These are phyloP conservation scores for Rhizophora mangle DNA, from an alignment of 345 rosid species.

Conservation along the genomic window DNA sequence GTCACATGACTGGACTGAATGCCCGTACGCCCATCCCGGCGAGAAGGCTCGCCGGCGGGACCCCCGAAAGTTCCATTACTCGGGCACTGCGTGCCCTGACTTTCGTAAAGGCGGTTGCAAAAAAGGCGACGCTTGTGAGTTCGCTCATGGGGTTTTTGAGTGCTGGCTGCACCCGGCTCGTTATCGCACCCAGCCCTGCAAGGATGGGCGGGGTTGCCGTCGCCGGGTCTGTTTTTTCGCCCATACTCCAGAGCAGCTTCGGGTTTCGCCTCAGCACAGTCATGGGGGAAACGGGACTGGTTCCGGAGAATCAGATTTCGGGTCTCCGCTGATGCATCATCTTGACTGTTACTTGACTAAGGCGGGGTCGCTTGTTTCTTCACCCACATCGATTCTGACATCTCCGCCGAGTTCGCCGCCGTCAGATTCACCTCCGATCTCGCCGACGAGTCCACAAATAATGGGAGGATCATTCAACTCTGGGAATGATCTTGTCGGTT, in stretches of 20 bases:
- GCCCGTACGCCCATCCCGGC: constrained; percentile 85
- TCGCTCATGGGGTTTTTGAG: constrained; percentile 76
- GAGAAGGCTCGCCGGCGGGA: constrained; percentile 95
- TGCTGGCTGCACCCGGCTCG: constrained; percentile 90
- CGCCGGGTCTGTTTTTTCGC: constrained; percentile 84
- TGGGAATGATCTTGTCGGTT: constrained; percentile 31
- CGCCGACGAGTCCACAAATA: constrained; percentile 34
- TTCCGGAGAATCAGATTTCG: constrained; percentile 8
- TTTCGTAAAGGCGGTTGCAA: constrained; percentile 61
- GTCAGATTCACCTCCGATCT: constrained; percentile 55
- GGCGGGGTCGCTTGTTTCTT: constrained; percentile 23
- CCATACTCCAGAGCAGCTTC: constrained; percentile 76
- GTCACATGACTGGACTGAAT: constrained; percentile 91
- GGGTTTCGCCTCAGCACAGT: constrained; percentile 26
- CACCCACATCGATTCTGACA: constrained; percentile 46
- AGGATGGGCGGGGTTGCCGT: constrained; percentile 63
- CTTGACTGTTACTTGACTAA: constrained; percentile 11
- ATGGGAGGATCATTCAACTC: constrained; percentile 20
- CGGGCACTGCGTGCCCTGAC: constrained; percentile 67
- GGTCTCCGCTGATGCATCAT: constrained; percentile 8
- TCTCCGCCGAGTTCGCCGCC: constrained; percentile 47
- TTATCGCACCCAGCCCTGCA: constrained; percentile 81
- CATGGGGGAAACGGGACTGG: constrained; percentile 10
- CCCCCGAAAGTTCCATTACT: constrained; percentile 61
- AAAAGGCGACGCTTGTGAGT: constrained; percentile 55